phyloP scores from a whole-genome alignment of 257 asterid species.

The Nyctanthes arbortristis region DNA sequence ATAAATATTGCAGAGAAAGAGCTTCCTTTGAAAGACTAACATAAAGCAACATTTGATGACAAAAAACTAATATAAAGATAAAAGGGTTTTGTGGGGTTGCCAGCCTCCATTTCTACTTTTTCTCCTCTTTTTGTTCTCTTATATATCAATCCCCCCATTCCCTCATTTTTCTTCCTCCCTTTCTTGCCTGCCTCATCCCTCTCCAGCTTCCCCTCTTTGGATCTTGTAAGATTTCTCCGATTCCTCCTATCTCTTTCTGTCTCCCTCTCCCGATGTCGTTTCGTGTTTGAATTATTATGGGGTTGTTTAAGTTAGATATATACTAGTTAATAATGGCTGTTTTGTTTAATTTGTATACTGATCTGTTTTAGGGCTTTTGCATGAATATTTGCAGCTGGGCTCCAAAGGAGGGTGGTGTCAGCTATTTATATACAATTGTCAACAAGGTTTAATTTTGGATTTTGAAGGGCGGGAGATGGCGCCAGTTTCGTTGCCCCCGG shows the following conservation, averaged over 20 bases:
- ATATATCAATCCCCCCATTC: slow-evolving; percentile 39
- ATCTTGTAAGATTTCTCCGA: slow-evolving; percentile 44
- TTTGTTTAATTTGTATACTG: too few relatives aligned
- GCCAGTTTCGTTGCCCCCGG: slow-evolving; percentile 95
- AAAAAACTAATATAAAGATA: slow-evolving; percentile 38
- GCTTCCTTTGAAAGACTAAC: slow-evolving; percentile 45
- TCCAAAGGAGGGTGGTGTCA: slow-evolving; percentile 26
- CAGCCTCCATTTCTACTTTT: slow-evolving; percentile 24
- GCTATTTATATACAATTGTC: not conserved
- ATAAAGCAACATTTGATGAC: slow-evolving; percentile 26
- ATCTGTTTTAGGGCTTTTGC: slow-evolving; percentile 17
- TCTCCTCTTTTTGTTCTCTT: slow-evolving; percentile 61
- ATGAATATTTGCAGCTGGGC: slow-evolving; percentile 17
- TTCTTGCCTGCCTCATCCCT: slow-evolving; percentile 23
- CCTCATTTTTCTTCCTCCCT: slow-evolving; percentile 37
- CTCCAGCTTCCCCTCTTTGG: slow-evolving; percentile 33
- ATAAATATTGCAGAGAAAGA: too few relatives aligned
- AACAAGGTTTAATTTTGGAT: too few relatives aligned
- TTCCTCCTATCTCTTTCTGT: slow-evolving; percentile 26
- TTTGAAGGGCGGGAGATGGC: slow-evolving; percentile 57
- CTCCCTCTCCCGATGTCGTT: slow-evolving; percentile 5
- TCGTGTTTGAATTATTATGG: not conserved
- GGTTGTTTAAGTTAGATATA: too few relatives aligned
- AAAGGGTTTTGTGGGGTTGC: slow-evolving; percentile 39
- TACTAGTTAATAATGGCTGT: too few relatives aligned